Conservation (phyloP, 108 stramenopile species). For the Skeletonema menzelii region DNA sequence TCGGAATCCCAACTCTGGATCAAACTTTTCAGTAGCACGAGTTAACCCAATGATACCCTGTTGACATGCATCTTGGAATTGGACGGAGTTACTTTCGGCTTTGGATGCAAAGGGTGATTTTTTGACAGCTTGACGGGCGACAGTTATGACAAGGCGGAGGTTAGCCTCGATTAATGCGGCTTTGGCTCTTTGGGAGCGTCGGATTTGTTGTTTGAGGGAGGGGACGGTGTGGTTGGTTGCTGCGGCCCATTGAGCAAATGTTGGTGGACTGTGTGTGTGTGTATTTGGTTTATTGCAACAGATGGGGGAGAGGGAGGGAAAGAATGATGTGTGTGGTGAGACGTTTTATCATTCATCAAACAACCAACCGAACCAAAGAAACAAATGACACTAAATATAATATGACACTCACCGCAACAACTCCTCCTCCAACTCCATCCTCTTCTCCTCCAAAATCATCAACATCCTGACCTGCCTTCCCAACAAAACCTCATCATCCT, state of each 20-base stretch:
- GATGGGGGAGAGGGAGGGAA: background rate
- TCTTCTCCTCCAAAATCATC: slow-evolving; percentile 42
- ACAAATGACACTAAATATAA: background rate
- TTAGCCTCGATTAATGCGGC: slow-evolving; percentile 65
- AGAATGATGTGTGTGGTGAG: background rate
- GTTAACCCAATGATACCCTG: slow-evolving; percentile 83
- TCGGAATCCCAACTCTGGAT: slow-evolving; percentile 80
- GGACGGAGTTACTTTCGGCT: slow-evolving; percentile 34
- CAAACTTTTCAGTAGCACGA: slow-evolving; percentile 81
- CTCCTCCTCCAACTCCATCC: slow-evolving; percentile 41
- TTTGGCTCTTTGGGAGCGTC: slow-evolving; percentile 65
- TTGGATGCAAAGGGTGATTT: slow-evolving; percentile 27
- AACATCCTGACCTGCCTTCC: slow-evolving; percentile 52
- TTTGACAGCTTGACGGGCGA: slow-evolving; percentile 62
- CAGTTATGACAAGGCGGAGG: slow-evolving; percentile 68
- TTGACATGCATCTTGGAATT: slow-evolving; percentile 79
- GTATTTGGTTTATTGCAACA: background rate
- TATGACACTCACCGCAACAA: slow-evolving; percentile 34
- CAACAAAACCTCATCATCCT: slow-evolving; percentile 50
- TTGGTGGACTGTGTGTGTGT: slow-evolving; percentile 65
- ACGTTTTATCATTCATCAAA: background rate
- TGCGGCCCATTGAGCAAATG: slow-evolving; percentile 57
- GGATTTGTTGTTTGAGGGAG: slow-evolving; percentile 58
- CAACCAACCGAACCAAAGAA: background rate
- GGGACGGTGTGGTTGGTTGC: slow-evolving; percentile 51